phyloP scores from a whole-genome alignment of 805 yeast species.

The Saturnispora mendoncae region DNA sequence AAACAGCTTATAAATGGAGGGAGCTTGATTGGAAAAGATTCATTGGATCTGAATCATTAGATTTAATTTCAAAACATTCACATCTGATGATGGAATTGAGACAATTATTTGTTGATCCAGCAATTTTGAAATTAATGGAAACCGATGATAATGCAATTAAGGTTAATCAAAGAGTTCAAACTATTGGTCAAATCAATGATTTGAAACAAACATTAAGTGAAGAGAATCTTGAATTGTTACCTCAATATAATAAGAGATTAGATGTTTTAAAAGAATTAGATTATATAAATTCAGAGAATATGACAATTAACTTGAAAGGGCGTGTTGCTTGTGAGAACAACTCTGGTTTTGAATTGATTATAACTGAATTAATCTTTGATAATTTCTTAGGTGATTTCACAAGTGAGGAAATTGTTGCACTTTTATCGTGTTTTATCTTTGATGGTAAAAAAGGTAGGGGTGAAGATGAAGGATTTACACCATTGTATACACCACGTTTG shows the following conservation, averaged over 20 bases:
- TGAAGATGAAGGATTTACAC: constrained; percentile 45
- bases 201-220: constrained; percentile 64
- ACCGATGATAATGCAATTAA: constrained; percentile 16
- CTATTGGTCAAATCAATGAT: constrained; percentile 43
- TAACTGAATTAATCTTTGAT: constrained; percentile 84
- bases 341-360: constrained; percentile 81
- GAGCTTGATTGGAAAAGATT: constrained; percentile 35
- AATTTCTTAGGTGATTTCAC: constrained; percentile 89
- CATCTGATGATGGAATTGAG: constrained; percentile 20
- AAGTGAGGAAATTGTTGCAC: constrained; percentile 94
- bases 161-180: constrained; percentile 36
- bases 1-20: constrained; percentile 31
- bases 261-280: constrained; percentile 69
- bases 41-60: constrained; percentile 30
- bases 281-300: constrained; percentile 59
- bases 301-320: constrained; percentile 79
- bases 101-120: constrained; percentile 23
- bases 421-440: constrained; percentile 84
- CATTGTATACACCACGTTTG: constrained; percentile 59
- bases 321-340: constrained; percentile 83
- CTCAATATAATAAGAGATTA: constrained; percentile 88
- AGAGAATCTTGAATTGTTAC: constrained; percentile 80
- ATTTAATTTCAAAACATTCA: constrained; percentile 32
- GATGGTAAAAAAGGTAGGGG: constrained; percentile 55
- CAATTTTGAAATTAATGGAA: constrained; percentile 14